These are phyloP conservation scores for Tricholoma saponaceum DNA, from an alignment of 768 basidiomycete genomes.

Conservation along the genomic window DNA sequence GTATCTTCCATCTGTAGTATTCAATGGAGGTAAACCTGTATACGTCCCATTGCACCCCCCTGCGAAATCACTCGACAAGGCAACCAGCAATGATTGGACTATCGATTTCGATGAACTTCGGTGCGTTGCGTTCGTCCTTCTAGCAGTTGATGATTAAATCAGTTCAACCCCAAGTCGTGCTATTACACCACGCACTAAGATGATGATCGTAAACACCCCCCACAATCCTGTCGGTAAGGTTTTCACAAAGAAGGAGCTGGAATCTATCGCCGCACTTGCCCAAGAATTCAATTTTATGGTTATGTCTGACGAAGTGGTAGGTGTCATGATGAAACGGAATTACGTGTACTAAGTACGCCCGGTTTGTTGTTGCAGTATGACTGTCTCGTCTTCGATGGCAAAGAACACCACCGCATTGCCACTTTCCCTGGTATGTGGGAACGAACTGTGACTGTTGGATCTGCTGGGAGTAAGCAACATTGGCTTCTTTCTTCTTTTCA, in stretches of 20 bases:
- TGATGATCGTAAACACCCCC: conserved; percentile 94
- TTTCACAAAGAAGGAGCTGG: conserved; percentile 79
- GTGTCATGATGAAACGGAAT: conserved; percentile 24
- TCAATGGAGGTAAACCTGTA: conserved; percentile 90
- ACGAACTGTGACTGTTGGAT: conserved; percentile 91
- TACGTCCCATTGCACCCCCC: conserved; percentile 96
- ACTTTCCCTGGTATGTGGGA: conserved; percentile 99
- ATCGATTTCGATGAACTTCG: conserved; percentile 87
- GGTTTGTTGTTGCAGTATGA: conserved; percentile 64
- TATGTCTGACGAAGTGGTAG: conserved; percentile 94
- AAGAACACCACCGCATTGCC: conserved; percentile 90
- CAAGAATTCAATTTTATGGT: conserved; percentile 91
- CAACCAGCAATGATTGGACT: conserved; percentile 77
- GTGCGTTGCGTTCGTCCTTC: conserved; percentile 30
- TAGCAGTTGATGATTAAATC: background rate
- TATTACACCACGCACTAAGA: conserved; percentile 86
- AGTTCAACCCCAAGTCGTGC: conserved; percentile 49
- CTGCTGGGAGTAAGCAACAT: conserved; percentile 78
- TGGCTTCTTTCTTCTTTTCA: background rate
- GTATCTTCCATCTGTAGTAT: conserved; percentile 87
- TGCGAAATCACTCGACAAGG: conserved; percentile 35
- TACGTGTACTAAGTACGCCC: background rate
- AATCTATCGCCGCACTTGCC: conserved; percentile 80
- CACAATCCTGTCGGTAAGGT: conserved; percentile 99
- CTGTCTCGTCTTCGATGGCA: conserved; percentile 81